Base-by-base conservation (phyloP, 2,329 filamentous ascomycete species). In the Alternaria gansuensis region DNA sequence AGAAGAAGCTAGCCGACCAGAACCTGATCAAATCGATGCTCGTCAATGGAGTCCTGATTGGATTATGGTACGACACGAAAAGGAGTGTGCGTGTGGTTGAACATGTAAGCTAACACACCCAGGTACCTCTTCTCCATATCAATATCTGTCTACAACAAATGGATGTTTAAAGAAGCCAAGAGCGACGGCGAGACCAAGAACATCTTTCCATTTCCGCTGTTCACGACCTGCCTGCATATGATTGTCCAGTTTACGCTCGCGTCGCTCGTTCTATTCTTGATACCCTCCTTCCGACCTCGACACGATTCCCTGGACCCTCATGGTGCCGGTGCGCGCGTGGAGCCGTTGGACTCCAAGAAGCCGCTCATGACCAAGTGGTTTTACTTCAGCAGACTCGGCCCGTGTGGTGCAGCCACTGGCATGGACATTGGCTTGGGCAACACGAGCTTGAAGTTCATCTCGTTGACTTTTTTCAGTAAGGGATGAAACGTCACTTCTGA, bases 371-470 rank as follows among this genome's bases (percentile, higher is more conserved):
- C 91, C 60, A 90, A 89, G 73, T 84, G 90, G 79, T 98, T 98
- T 81, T 99, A 98, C 77, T 80, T 97, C 33, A 96, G 92, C 10
- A 87, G 95, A 62, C 91, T 99, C 65, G 91, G 91, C 2, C 95
- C 95, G 2, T 98, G 95, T 75, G 95, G 94, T 67, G 87, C 89
- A 41, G 93, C 95, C 5, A 99, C 95, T 0, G 95, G 94, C 11
- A 85, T 99, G 59, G 95, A 99, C 76, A 97, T 99, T 78, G 95
- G 95, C 13, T 81, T 99, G 58, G 95, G 95, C 64, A 99, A 99
- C 75, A 97, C 92, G 78, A 96, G 92, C 52, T 83, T 99, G 69
- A 95, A 94, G 78, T 97, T 96, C 77, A 98, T 99, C 70, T 93
- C 92, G 40, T 86, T 99, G 67, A 97, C 94, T 9, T 99, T 99